Base-by-base conservation (phyloP, 805 yeast species). In the Allodekkera sacchari region DNA sequence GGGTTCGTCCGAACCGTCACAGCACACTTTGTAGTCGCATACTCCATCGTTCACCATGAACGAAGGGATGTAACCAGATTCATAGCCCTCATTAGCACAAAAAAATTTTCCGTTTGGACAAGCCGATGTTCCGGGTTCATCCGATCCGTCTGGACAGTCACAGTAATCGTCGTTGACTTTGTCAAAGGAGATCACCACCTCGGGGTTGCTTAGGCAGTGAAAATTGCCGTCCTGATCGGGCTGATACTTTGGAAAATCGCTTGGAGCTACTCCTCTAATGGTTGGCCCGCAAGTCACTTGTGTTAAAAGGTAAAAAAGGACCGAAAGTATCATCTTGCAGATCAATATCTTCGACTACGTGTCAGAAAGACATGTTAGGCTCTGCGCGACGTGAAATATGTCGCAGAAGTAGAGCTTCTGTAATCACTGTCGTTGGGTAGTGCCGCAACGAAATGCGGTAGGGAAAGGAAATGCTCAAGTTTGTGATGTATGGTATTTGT, bases 121-220 rank as follows among this genome's bases (percentile, higher is more conserved):
- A 0, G 96, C 96, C 24, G 79, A 62, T 1, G 97, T 89, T 0
- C 96, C 96, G 0, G 96, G 96, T 54, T 92, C 97, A 59, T 92
- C 98, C 4, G 88, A 76, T 0, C 97, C 97, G 58, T 92, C 98
- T 0, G 96, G 96, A 60, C 97, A 89, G 49, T 92, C 97, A 57
- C 97, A 89, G 49, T 68, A 79, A 45, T 87, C 81, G 54, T 92
- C 96, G 52, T 89, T 89, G 44, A 89, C 68, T 47, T 77, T 82
- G 22, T 61, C 61, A 31, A 63, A 62, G 25, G 77, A 63, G 13
- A 89, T 56, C 14, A 61, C 63, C 5, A 85, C 71, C n/a, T 72
- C 68, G 0, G 92, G 79, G 47, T 82, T 68, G 20, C 57, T 46
- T 22, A 89, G 53, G 59, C 97, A 89, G 5, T 62, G 55, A 84